Evolutionary conservation across 768 basidiomycete genomes (phyloP).

Genomic region (Hygrocybe coccinea): DNA sequence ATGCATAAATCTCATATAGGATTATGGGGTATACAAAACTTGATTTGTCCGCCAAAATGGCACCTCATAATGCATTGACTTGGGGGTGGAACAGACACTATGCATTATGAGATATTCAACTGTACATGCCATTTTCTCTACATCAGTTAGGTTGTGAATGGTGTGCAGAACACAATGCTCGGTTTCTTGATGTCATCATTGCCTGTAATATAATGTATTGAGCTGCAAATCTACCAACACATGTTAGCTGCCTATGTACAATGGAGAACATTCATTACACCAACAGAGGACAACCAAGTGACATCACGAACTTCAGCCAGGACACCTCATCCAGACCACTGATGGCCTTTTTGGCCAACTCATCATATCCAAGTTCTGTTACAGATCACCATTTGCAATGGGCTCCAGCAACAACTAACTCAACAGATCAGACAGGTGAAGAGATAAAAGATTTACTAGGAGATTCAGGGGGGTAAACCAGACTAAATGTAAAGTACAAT

Average conservation of each 20-base stretch:
- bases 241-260: background rate
- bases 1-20: too few relatives aligned
- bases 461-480: too few relatives aligned
- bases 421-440: too few relatives aligned
- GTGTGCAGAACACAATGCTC: background rate
- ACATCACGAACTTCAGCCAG: constrained; percentile 14
- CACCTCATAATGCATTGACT: too few relatives aligned
- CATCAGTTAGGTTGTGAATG: background rate
- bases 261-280: constrained; percentile 7
- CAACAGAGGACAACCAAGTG: constrained; percentile 24
- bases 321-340: constrained; percentile 14
- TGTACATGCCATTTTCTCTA: constrained; percentile 1
- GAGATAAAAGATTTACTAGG: too few relatives aligned
- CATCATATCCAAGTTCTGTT: constrained; percentile 24
- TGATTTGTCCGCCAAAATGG: too few relatives aligned
- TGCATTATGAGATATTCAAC: too few relatives aligned
- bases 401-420: too few relatives aligned
- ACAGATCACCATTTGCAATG: too few relatives aligned
- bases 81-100: too few relatives aligned
- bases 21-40: too few relatives aligned
- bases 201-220: background rate
- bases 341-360: constrained; percentile 14
- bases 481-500: too few relatives aligned
- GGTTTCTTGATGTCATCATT: background rate
- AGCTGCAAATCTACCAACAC: constrained; percentile 11